A percentile compares a stretch with the other conserved stretches of the same genome.
Conservation (phyloP, 306 rosid genomes). For the Mimosa bimucronata region DNA sequence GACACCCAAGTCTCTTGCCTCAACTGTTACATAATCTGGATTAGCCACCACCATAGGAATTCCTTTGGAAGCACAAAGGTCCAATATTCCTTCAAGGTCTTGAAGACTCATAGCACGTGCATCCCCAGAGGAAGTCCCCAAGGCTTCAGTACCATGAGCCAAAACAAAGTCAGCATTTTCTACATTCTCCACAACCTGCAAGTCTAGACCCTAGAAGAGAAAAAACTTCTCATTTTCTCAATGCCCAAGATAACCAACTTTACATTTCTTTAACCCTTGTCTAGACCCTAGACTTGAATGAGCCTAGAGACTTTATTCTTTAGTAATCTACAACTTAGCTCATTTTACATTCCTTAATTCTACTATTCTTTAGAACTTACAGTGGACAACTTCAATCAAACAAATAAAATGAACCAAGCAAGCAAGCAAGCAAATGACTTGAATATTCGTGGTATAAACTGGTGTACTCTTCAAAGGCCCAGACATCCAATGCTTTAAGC, state of each 20-base stretch:
- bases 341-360: conserved; percentile 30
- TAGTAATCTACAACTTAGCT: conserved; percentile 10
- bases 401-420: conserved; percentile 19
- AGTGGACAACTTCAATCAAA: conserved; percentile 1
- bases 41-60: conserved; percentile 99
- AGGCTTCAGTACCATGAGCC: conserved; percentile 96
- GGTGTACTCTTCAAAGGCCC: conserved; percentile 10
- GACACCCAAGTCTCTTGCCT: conserved; percentile 81
- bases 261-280: neutral
- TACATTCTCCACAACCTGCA: conserved; percentile 77
- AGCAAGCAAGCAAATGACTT: conserved; percentile 32
- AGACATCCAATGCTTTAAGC: conserved; percentile 1
- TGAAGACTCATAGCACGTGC: conserved; percentile 65
- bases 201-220: conserved; percentile 70
- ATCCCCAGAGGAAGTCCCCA: conserved; percentile 75
- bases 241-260: conserved; percentile 19
- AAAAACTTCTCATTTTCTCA: conserved; percentile 30
- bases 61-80: conserved; percentile 73
- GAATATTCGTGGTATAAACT: conserved; percentile 1
- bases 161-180: conserved; percentile 88
- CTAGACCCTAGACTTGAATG: conserved; percentile 15
- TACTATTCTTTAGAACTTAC: conserved; percentile 7
- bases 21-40: conserved; percentile 96
- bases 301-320: conserved; percentile 12
- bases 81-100: conserved; percentile 76